Conservation (phyloP, 2,329 filamentous ascomycete species). For the Fusarium piperis region DNA sequence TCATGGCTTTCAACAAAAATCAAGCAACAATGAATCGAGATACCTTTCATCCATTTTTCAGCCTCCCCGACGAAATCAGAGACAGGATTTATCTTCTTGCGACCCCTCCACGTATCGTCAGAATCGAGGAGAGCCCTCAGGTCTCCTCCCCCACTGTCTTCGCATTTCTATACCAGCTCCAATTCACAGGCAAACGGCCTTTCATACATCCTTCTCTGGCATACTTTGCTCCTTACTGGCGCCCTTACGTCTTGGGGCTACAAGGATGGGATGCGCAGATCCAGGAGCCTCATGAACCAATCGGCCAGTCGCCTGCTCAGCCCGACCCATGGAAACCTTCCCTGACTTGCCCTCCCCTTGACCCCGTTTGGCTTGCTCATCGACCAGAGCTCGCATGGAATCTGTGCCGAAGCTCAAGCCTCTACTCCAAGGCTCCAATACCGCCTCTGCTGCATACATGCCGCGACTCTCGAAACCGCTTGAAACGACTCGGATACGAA, state of each 20-base stretch:
- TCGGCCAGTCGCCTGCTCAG: background rate
- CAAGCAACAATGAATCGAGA: background rate
- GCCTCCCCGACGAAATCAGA: background rate
- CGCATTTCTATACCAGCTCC: background rate
- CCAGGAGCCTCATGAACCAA: background rate
- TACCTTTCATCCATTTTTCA: background rate
- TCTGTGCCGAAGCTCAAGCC: background rate
- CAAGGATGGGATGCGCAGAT: background rate
- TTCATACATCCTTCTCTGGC: background rate
- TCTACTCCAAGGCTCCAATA: background rate
- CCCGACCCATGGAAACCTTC: background rate
- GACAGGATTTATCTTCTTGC: background rate
- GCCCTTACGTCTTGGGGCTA: background rate
- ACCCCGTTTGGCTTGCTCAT: background rate
- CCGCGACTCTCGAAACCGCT: background rate
- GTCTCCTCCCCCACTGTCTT: background rate
- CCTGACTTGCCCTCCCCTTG: background rate
- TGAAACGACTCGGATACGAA: background rate
- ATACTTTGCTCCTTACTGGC: background rate
- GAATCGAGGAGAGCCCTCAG: background rate
- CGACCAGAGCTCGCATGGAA: background rate
- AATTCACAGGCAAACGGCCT: background rate
- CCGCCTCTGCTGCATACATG: background rate
- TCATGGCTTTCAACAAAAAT: background rate
- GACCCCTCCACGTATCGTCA: background rate